A percentile compares a stretch with the other conserved stretches of the same genome.
phyloP scores from a whole-genome alignment of 495 filamentous ascomycete genomes.

The Xanthoparmelia taractica region DNA sequence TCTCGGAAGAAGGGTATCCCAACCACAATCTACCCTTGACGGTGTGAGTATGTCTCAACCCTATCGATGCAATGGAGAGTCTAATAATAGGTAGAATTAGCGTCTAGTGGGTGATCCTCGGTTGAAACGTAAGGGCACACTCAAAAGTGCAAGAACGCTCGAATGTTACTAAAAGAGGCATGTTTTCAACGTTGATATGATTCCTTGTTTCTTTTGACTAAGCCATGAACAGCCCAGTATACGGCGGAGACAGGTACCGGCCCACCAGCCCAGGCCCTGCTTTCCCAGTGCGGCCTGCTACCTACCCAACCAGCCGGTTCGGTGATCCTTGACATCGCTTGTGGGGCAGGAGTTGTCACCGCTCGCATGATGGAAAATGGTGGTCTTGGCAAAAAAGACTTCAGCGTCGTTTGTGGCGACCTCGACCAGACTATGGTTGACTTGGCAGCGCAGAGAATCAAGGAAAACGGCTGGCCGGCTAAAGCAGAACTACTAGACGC shows the following conservation, averaged over 20 bases:
- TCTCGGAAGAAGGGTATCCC: too few species aligned
- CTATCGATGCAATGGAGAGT: too few species aligned
- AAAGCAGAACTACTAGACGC: constrained; percentile 33
- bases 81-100: too few species aligned
- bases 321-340: constrained; percentile 36
- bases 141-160: constrained; percentile 11
- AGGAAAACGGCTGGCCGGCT: constrained; percentile 31
- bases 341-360: constrained; percentile 38
- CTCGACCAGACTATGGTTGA: constrained; percentile 33
- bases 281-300: not conserved
- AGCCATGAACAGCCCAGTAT: constrained; percentile 17
- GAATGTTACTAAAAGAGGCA: not conserved
- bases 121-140: not conserved
- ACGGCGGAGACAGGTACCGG: constrained; percentile 15
- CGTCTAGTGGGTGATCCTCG: too few species aligned
- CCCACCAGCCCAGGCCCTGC: not conserved
- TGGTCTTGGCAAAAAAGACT: constrained; percentile 20
- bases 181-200: not conserved
- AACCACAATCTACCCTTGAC: too few species aligned
- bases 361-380: constrained; percentile 27
- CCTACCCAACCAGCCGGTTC: not conserved
- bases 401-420: constrained; percentile 36
- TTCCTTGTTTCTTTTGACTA: not conserved
- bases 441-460: constrained; percentile 26
- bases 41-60: too few species aligned